These are phyloP conservation scores for Daldinia decipiens DNA, from an alignment of 495 filamentous ascomycete genomes.

Conservation along the genomic window DNA sequence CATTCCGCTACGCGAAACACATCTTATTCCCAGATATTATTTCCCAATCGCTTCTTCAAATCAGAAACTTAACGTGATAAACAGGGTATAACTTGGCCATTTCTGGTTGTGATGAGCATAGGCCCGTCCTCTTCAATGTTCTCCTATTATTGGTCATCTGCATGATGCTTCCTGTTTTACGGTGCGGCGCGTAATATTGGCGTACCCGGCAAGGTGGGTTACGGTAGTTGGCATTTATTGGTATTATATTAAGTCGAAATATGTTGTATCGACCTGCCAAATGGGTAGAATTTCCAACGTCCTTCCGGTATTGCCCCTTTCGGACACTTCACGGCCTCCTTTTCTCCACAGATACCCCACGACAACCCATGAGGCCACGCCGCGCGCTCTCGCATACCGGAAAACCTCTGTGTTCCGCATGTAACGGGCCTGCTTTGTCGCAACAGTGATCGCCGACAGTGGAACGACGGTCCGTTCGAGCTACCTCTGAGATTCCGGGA, in stretches of 20 bases:
- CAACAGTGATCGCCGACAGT: conserved; percentile 33
- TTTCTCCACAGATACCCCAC: conserved; percentile 35
- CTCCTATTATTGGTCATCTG: conserved; percentile 27
- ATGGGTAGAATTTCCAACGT: conserved; percentile 24
- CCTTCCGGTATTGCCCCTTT: conserved; percentile 47
- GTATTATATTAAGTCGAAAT: conserved; percentile 11
- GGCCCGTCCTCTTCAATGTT: conserved; percentile 12
- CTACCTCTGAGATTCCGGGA: conserved; percentile 13
- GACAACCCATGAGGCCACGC: conserved; percentile 28
- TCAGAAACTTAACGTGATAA: not conserved
- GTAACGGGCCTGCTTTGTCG: conserved; percentile 20
- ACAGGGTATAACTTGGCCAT: conserved; percentile 3
- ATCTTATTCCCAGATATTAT: not conserved
- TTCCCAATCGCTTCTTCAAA: not conserved
- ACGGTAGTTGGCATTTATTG: conserved; percentile 38
- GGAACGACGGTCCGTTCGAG: conserved; percentile 43
- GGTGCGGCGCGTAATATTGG: conserved; percentile 16
- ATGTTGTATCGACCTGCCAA: conserved; percentile 36
- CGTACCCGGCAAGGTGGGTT: conserved; percentile 31
- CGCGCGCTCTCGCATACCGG: conserved; percentile 15
- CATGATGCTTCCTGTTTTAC: conserved; percentile 29
- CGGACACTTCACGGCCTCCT: conserved; percentile 26
- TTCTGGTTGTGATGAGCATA: conserved; percentile 7
- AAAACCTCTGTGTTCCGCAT: conserved; percentile 5
- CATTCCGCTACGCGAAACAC: not conserved